phyloP scores from a whole-genome alignment of 352 stramenopile species.

The Pythium brachiatum region DNA sequence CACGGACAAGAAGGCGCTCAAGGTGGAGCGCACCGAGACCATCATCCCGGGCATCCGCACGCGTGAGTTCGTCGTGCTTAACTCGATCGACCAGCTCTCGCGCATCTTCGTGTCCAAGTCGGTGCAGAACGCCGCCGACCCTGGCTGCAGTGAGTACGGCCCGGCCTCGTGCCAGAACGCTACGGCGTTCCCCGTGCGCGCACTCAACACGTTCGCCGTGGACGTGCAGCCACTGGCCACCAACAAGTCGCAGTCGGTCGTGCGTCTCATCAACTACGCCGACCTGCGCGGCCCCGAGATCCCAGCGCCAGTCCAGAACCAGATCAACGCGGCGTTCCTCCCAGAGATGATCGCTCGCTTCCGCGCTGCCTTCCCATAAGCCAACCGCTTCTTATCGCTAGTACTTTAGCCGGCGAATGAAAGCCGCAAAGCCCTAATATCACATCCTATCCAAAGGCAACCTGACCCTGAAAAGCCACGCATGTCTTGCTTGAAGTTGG shows the following conservation, averaged over 20 bases:
- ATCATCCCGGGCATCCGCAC: slow-evolving; percentile 21
- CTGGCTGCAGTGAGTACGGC: slow-evolving; percentile 23
- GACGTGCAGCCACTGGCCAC: slow-evolving; percentile 17
- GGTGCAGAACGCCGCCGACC: slow-evolving; percentile 11
- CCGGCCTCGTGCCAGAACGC: slow-evolving; percentile 15
- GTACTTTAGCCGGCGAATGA: not conserved
- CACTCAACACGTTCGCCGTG: slow-evolving; percentile 24
- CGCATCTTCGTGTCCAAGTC: slow-evolving; percentile 29
- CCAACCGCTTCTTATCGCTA: not conserved
- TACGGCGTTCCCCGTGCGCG: slow-evolving; percentile 10
- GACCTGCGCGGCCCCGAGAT: slow-evolving; percentile 16
- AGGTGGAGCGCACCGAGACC: slow-evolving; percentile 22
- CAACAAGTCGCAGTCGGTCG: slow-evolving; percentile 19
- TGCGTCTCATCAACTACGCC: slow-evolving; percentile 27
- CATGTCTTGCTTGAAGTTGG: no score
- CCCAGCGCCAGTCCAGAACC: slow-evolving; percentile 13
- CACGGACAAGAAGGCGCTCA: slow-evolving; percentile 29
- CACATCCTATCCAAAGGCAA: no score
- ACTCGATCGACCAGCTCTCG: slow-evolving; percentile 23
- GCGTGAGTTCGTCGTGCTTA: slow-evolving; percentile 29
- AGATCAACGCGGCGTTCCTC: slow-evolving; percentile 26
- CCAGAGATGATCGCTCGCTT: slow-evolving; percentile 26
- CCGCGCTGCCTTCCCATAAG: slow-evolving; percentile 11
- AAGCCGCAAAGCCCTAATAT: not conserved
- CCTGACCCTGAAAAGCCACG: no score